phyloP scores from a whole-genome alignment of 2,329 filamentous ascomycete species.

The Lecanicillium sp. region DNA sequence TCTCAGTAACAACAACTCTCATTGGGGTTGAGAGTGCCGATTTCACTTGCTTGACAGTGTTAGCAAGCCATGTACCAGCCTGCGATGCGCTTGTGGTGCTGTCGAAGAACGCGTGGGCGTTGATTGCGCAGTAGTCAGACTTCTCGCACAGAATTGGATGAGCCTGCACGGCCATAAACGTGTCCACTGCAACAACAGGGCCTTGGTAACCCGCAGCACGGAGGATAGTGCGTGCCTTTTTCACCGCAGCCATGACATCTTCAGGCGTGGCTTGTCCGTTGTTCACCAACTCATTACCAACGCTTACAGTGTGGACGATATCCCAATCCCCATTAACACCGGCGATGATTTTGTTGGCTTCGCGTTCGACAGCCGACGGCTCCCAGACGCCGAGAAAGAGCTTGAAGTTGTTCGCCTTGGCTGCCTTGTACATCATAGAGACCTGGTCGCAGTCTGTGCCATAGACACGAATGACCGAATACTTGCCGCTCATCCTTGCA shows the following conservation, averaged over 20 bases:
- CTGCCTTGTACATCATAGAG: conserved; percentile 51
- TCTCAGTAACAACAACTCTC: conserved; percentile 68
- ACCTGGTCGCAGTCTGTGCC: conserved; percentile 74
- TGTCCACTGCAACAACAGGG: conserved; percentile 73
- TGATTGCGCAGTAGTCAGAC: conserved; percentile 74
- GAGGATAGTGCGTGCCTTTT: conserved; percentile 48
- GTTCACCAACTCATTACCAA: conserved; percentile 79
- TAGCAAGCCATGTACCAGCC: conserved; percentile 60
- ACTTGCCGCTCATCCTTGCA: conserved; percentile 40
- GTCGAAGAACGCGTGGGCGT: conserved; percentile 82
- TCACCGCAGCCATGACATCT: conserved; percentile 51
- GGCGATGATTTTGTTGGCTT: conserved; percentile 53
- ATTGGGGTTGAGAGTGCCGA: conserved; percentile 40
- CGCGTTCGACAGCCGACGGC: conserved; percentile 44
- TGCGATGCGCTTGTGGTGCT: conserved; percentile 46
- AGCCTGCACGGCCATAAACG: conserved; percentile 57
- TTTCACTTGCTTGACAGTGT: conserved; percentile 41
- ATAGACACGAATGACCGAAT: conserved; percentile 65
- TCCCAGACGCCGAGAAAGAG: conserved; percentile 71
- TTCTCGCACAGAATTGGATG: conserved; percentile 63
- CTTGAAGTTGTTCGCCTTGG: conserved; percentile 56
- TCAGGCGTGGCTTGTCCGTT: conserved; percentile 43
- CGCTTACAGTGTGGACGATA: conserved; percentile 59
- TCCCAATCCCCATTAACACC: conserved; percentile 59
- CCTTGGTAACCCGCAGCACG: conserved; percentile 59